Evolutionary conservation across 306 rosid species (phyloP).

Genomic region (Fragaria nilgerrensis): DNA sequence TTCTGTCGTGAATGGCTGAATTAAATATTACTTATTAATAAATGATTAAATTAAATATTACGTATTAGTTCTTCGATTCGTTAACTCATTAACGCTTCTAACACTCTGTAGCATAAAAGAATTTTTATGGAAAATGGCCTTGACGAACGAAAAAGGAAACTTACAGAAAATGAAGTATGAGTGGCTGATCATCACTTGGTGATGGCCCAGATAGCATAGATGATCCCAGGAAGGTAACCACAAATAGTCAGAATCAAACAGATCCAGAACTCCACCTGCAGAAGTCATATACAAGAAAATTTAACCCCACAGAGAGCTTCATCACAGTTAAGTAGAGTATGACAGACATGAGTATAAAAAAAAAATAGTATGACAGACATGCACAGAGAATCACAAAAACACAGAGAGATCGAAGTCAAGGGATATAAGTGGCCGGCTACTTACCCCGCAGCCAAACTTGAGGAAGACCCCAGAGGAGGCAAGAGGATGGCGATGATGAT

Average conservation of each 20-base stretch:
- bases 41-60: no score
- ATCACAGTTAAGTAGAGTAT: not conserved
- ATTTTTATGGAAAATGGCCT: not conserved
- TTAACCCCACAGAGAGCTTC: not conserved
- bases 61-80: no score
- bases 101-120: no score
- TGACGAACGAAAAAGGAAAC: not conserved
- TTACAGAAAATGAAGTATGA: slow-evolving; percentile 24
- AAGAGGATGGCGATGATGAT: slow-evolving; percentile 70
- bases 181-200: slow-evolving; percentile 44
- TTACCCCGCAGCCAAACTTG: slow-evolving; percentile 66
- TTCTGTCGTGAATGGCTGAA: no score
- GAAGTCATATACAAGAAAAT: not conserved
- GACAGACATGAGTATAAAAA: not conserved
- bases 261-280: slow-evolving; percentile 84
- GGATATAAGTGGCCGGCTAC: not conserved
- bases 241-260: slow-evolving; percentile 62
- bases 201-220: slow-evolving; percentile 63
- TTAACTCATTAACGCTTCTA: no score
- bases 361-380: not conserved
- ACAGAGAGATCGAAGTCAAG: not conserved
- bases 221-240: slow-evolving; percentile 71
- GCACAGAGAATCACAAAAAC: not conserved
- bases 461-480: slow-evolving; percentile 93
- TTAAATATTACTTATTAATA: no score